Base-by-base conservation (phyloP, 257 asterid species). In the Capsicum rhomboideum region DNA sequence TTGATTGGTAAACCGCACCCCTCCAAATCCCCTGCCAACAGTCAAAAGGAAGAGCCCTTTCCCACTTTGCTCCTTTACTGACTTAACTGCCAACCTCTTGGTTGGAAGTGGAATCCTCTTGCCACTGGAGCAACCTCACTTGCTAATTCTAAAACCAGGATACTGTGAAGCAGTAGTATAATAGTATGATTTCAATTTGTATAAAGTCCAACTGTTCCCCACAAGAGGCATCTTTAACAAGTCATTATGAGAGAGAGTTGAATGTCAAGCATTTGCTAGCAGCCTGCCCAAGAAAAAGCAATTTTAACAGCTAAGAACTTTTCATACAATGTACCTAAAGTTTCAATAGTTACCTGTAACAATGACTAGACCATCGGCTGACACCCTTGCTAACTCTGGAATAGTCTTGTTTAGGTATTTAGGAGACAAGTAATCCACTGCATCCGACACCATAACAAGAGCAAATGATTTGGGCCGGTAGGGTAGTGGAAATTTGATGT, bases 371-470 rank as follows among this genome's bases (percentile, higher is more conserved):
- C 99, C 97, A 71, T 94, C 97, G 37, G 99, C 86, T 34, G 99
- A 89, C 83, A 95, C 93, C 86, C 98, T 94, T 0, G 95, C 98
- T 72, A 95, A 87, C 87, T 93, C 97, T 21, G 98, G 98, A 56
- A 95, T 92, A 59, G 98, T 95, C 92, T 85, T 95, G 91, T 95
- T 95, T 23, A 95, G 93, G 87, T 93, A 95, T 88, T 86, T 95
- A 4, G 97, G 98, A 3, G 99, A 95, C 82, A 95, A 79, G 84
- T 95, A 95, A 85, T 95, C 99, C 75, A 92, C 79, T 9, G 96
- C 97, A 90, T 95, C 98, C 1, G 99, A 94, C 58, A 93, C 97
- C 54, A 95, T 86, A 77, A 95, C 99, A 75, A 94, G 97, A 83
- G 98, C 89, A 87, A 95, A 95, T 10, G 99, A 92, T 68, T 94